phyloP scores from a whole-genome alignment of 2,329 filamentous ascomycete species.

The Calonectria pseudoreteaudii region DNA sequence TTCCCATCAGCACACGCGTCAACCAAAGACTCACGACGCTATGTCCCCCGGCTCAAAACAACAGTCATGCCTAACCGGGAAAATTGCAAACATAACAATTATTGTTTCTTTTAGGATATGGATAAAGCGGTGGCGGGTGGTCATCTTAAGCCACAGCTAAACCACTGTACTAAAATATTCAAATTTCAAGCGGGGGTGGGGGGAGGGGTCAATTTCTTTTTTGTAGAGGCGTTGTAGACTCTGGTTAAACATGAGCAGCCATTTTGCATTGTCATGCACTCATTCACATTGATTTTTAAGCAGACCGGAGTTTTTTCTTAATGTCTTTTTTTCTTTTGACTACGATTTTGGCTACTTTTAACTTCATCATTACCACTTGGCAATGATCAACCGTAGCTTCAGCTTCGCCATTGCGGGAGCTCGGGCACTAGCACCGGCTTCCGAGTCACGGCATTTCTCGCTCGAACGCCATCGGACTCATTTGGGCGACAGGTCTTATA shows the following conservation, averaged over 20 bases:
- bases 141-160: not conserved
- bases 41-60: not conserved
- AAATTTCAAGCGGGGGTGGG: not conserved
- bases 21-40: not conserved
- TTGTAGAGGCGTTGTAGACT: not conserved
- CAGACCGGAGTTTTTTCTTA: conserved; percentile 22
- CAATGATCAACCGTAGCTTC: conserved; percentile 39
- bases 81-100: not conserved
- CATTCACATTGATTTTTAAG: not conserved
- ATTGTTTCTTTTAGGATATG: not conserved
- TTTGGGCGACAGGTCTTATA: conserved; percentile 35
- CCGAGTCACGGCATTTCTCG: conserved; percentile 32
- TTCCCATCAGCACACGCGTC: not conserved
- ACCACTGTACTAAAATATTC: not conserved
- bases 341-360: conserved; percentile 38
- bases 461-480: conserved; percentile 33
- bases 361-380: conserved; percentile 44
- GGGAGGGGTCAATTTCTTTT: not conserved
- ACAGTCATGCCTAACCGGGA: not conserved
- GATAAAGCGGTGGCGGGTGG: not conserved
- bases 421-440: conserved; percentile 44
- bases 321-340: conserved; percentile 37
- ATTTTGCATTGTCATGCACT: not conserved
- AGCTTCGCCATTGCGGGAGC: conserved; percentile 41
- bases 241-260: too few relatives aligned